Conservation (phyloP, 2,329 filamentous ascomycete genomes). For the Thermothelomyces thermophilus region DNA sequence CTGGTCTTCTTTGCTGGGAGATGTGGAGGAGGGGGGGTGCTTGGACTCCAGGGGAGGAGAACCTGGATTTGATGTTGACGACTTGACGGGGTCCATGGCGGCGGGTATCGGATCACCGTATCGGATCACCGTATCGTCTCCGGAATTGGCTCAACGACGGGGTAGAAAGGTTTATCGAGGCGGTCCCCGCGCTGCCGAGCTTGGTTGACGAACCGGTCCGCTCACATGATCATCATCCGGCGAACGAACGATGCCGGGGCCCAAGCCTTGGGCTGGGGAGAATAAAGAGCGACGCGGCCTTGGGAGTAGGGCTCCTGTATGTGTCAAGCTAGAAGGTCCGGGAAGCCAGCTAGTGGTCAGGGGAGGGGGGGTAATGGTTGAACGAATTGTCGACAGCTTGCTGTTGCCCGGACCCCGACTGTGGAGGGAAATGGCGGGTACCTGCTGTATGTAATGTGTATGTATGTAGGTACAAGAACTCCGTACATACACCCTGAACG, state of each 20-base stretch:
- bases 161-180: background rate
- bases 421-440: background rate
- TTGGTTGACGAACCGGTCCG: background rate
- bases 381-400: constrained; percentile 12
- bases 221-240: background rate
- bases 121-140: too few species aligned
- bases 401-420: background rate
- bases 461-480: too few species aligned
- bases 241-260: background rate
- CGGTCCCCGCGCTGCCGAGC: background rate
- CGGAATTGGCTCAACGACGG: background rate
- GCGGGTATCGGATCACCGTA: background rate
- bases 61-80: background rate
- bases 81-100: constrained; percentile 13
- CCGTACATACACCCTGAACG: too few species aligned
- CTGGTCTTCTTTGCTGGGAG: constrained; percentile 31
- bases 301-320: background rate
- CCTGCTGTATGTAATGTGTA: background rate
- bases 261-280: background rate
- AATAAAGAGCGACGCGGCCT: background rate
- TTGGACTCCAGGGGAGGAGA: background rate
- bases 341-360: constrained; percentile 1
- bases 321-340: background rate
- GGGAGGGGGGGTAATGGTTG: background rate
- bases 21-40: constrained; percentile 15